Conservation (phyloP, 176 grass and related monocot genomes). For the Triticum aestivum region IWGSC_CS_RefSeq_v2.1 NC_057795.1:210838469-210838968, state of each 20-base stretch:
- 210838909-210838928: constrained; percentile 31
- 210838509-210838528: neutral
- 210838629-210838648: constrained; percentile 4
- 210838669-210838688: neutral
- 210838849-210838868: neutral
- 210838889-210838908: neutral
- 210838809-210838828: neutral
- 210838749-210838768: neutral
- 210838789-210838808: neutral
- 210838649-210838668: neutral
- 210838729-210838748: neutral
- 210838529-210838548: neutral
- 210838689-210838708: neutral
- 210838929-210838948: constrained; percentile 60
- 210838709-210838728: neutral
- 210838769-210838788: neutral
- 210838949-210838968: constrained; percentile 36
- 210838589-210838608: neutral
- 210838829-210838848: neutral
- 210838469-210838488: neutral
- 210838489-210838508: neutral
- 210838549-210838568: neutral
- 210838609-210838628: neutral
- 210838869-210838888: neutral
- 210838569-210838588: neutral